A percentile compares a stretch with the other conserved stretches of the same genome.
phyloP scores from a whole-genome alignment of 75 land plant species.

The Isoetes taiwanensis region DNA sequence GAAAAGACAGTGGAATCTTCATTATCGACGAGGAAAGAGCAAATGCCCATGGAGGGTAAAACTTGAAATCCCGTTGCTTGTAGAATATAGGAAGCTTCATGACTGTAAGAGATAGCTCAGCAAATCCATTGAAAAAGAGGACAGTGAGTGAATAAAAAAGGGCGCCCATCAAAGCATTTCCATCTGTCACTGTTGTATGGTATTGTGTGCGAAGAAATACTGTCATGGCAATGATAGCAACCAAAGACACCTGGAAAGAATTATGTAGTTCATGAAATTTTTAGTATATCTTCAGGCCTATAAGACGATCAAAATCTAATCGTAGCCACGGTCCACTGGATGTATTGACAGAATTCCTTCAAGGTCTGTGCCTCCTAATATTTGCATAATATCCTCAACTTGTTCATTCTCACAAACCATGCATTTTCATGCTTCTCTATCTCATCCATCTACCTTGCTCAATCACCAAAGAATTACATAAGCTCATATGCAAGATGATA shows the following conservation, averaged over 20 bases:
- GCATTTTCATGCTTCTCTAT: too few relatives aligned
- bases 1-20: not conserved
- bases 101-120: slow-evolving; percentile 11
- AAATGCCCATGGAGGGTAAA: slow-evolving; percentile 13
- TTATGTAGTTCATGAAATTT: not conserved
- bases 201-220: not conserved
- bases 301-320: too few relatives aligned
- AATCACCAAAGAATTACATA: too few relatives aligned
- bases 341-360: too few relatives aligned
- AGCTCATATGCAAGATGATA: too few relatives aligned
- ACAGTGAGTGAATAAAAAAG: not conserved
- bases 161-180: not conserved
- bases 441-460: too few relatives aligned
- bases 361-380: too few relatives aligned
- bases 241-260: not conserved
- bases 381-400: too few relatives aligned
- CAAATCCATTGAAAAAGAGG: slow-evolving; percentile 12
- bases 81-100: slow-evolving; percentile 13
- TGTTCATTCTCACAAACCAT: too few relatives aligned
- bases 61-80: slow-evolving; percentile 13
- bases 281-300: too few relatives aligned
- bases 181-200: not conserved
- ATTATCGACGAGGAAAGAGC: not conserved
- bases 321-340: too few relatives aligned
- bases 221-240: not conserved